phyloP scores from a whole-genome alignment of 2,329 filamentous ascomycete genomes.

The Aspergillus tamarii region DNA sequence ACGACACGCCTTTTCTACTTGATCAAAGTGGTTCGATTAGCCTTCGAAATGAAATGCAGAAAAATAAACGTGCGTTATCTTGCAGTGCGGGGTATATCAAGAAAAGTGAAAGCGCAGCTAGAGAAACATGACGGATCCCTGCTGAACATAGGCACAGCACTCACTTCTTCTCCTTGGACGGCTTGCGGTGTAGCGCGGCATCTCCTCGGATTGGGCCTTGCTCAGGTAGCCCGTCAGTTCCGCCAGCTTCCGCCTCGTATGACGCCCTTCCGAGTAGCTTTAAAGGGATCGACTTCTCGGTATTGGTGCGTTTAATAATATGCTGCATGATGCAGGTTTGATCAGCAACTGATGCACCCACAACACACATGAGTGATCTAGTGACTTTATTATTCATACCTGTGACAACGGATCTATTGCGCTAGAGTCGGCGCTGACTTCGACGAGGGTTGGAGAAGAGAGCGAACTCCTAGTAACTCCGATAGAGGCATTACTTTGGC shows the following conservation, averaged over 20 bases:
- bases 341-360: slow-evolving; percentile 16
- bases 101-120: background rate
- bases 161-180: slow-evolving; percentile 67
- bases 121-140: slow-evolving; percentile 1
- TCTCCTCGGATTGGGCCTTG: slow-evolving; percentile 36
- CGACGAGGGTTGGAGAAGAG: slow-evolving; percentile 28
- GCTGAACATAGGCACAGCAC: slow-evolving; percentile 30
- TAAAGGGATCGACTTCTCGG: slow-evolving; percentile 59
- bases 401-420: slow-evolving; percentile 70
- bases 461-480: slow-evolving; percentile 26
- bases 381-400: slow-evolving; percentile 44
- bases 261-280: slow-evolving; percentile 45
- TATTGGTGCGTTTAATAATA: slow-evolving; percentile 69
- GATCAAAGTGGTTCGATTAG: slow-evolving; percentile 4
- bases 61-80: background rate
- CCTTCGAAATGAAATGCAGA: background rate
- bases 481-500: slow-evolving; percentile 23
- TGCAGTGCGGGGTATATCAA: slow-evolving; percentile 11
- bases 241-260: slow-evolving; percentile 45
- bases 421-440: slow-evolving; percentile 41
- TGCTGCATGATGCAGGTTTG: slow-evolving; percentile 48
- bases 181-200: slow-evolving; percentile 36
- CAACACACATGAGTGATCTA: background rate
- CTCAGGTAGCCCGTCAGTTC: slow-evolving; percentile 37
- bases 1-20: slow-evolving; percentile 80